Evolutionary conservation across 2,329 filamentous ascomycete species (phyloP).

Genomic region (Cytospora mali): DNA sequence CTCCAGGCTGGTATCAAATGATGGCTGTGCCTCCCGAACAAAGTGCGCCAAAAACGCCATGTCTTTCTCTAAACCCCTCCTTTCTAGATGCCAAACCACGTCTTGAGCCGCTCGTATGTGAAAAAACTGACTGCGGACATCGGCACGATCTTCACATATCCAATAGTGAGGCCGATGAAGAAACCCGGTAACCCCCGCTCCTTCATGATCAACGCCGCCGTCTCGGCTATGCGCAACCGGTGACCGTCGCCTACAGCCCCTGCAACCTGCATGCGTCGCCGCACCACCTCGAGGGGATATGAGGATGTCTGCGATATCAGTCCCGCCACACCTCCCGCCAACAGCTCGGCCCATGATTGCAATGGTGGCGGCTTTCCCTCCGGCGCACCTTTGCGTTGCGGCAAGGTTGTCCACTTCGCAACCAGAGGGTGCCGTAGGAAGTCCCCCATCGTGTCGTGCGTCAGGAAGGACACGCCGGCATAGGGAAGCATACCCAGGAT

Average conservation of each 20-base stretch:
- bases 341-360: conserved; percentile 83
- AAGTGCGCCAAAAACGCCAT: conserved; percentile 24
- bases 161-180: conserved; percentile 91
- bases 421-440: conserved; percentile 71
- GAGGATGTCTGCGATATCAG: conserved; percentile 88
- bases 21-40: conserved; percentile 24
- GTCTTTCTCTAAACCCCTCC: neutral
- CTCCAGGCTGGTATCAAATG: conserved; percentile 7
- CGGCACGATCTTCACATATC: conserved; percentile 91
- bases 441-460: conserved; percentile 89
- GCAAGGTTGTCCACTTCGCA: conserved; percentile 74
- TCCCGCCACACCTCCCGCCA: conserved; percentile 82
- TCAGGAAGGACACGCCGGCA: conserved; percentile 92
- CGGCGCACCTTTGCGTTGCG: conserved; percentile 57
- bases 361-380: conserved; percentile 70
- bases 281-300: conserved; percentile 91
- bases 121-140: conserved; percentile 76
- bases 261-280: conserved; percentile 93
- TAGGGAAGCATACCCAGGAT: conserved; percentile 95
- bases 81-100: conserved; percentile 64
- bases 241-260: conserved; percentile 91
- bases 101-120: conserved; percentile 67
- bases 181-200: conserved; percentile 82
- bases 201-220: conserved; percentile 70
- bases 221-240: conserved; percentile 76